Evolutionary conservation across 176 grass and related monocot genomes (phyloP).

Genomic region (Eremochloa ophiuroides): DNA sequence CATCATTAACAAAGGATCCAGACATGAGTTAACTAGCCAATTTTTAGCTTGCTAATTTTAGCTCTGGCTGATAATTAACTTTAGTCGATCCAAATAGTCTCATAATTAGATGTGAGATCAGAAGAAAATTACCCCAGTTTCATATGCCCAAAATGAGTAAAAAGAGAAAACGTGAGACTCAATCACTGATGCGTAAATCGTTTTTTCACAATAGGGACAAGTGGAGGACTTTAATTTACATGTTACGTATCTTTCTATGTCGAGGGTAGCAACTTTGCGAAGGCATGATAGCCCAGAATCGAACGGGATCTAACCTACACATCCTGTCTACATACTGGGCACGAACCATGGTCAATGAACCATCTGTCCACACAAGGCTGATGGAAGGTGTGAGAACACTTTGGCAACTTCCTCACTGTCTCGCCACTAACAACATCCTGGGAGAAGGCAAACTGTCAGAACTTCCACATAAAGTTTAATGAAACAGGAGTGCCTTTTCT

Average conservation of each 20-base stretch:
- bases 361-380: conserved; percentile 77
- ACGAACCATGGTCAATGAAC: conserved; percentile 61
- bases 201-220: background rate
- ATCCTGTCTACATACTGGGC: conserved; percentile 71
- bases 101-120: background rate
- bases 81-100: background rate
- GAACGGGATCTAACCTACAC: conserved; percentile 38
- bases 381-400: conserved; percentile 73
- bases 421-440: conserved; percentile 60
- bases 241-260: background rate
- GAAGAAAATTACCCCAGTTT: background rate
- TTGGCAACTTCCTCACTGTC: conserved; percentile 50
- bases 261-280: background rate
- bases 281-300: background rate
- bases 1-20: no score
- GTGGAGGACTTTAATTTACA: conserved; percentile 15
- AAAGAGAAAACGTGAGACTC: background rate
- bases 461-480: background rate
- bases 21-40: no score
- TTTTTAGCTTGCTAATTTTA: background rate
- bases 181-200: background rate
- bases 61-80: background rate
- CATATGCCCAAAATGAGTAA: background rate
- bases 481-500: background rate
- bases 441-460: conserved; percentile 20